Evolutionary conservation across 2,329 filamentous ascomycete species (phyloP), one percentile per base, ranked within the genome.

Genomic region (Blastomyces silverae): DNA sequence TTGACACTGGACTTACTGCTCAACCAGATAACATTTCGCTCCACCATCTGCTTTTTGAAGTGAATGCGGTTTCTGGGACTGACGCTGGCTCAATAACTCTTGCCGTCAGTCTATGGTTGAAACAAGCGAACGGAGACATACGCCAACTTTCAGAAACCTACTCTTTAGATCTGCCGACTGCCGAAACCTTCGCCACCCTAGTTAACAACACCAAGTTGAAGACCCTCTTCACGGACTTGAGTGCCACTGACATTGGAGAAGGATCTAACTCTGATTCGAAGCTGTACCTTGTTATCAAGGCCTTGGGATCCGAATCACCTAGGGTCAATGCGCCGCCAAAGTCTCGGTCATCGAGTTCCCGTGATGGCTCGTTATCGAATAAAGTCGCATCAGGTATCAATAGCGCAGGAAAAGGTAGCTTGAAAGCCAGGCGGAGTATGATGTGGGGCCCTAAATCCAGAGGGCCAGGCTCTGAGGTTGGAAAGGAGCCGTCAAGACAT

Each of bases 201-300:
- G 79, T 84, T 11, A 84, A 87, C 62, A 85, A 85, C 67, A 83
- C 85, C 28, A 88, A 88, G 72, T 85, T 92, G 73, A 91, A 89
- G 72, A 95, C 92, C 0, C 82, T 99, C 1, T 97, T 97, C 70
- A 88, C 91, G 2, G 92, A 97, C 71, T 80, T 99, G 22, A 91
- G 87, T 50, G 85, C 90, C 0, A 84, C 87, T 60, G 92, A 97
- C 71, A 81, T 88, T 64, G 85, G 85, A n/a, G 83, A 87, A 69
- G 82, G 80, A 13, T 79, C 82, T n/a, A 79, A 73, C 20, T 83
- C 85, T 10, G 89, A 89, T 59, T 85, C 85, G 3, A 89, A 91
- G 62, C 78, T 97, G 25, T 97, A 90, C 73, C 82, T 99, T 1
- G 87, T 97, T 3, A 89, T 94, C 68, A 91, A 90, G 71, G 85